Evolutionary conservation across 2,329 filamentous ascomycete species (phyloP).

Genomic region (Sclerotinia glacialis): DNA sequence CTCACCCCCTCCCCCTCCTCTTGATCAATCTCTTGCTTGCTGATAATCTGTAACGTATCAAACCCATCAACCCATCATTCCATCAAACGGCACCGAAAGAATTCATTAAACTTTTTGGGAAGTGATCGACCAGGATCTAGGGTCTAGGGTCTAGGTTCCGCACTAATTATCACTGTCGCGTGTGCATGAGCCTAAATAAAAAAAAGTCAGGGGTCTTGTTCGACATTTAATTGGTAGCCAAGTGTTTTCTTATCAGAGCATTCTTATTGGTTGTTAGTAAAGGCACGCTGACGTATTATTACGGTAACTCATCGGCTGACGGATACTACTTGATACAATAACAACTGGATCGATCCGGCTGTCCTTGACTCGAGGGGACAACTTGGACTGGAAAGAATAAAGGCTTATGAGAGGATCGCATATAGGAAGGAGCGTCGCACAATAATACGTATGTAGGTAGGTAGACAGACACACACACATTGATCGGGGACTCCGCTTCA

Average conservation of each 20-base stretch:
- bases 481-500: slow-evolving; percentile 2
- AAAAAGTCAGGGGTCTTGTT: neutral
- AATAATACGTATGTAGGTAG: neutral
- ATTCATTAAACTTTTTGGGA: neutral
- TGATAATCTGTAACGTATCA: neutral
- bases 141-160: neutral
- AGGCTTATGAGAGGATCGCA: neutral
- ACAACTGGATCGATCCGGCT: too few relatives aligned
- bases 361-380: neutral
- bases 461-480: too few relatives aligned
- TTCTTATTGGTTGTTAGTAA: neutral
- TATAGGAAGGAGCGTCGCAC: neutral
- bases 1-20: neutral
- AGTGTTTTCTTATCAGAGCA: neutral
- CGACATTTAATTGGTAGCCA: neutral
- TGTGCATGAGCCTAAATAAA: slow-evolving; percentile 3
- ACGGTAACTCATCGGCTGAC: neutral
- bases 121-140: slow-evolving; percentile 6
- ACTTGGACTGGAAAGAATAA: neutral
- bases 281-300: neutral
- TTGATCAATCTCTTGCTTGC: too few relatives aligned
- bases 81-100: neutral
- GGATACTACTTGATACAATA: too few relatives aligned
- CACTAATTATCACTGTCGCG: slow-evolving; percentile 11
- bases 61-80: too few relatives aligned